Evolutionary conservation across 306 rosid species (phyloP).

Genomic region (Inga laurina): DNA sequence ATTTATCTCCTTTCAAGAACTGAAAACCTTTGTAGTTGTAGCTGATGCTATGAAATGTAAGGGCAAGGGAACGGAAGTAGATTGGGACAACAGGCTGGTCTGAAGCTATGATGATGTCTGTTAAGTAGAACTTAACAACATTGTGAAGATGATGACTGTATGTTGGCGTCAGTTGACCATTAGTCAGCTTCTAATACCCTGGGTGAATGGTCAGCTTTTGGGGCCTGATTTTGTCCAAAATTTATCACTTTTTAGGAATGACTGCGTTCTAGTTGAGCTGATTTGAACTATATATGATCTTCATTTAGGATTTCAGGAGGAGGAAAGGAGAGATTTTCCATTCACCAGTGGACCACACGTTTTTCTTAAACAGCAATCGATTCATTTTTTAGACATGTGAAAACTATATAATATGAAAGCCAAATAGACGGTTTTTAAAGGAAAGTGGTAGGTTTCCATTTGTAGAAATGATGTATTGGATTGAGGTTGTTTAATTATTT

Average conservation of each 20-base stretch:
- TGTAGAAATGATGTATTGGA: background rate
- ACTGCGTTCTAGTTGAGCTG: slow-evolving; percentile 16
- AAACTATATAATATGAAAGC: background rate
- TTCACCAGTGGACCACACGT: background rate
- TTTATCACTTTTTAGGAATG: background rate
- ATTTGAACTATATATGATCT: background rate
- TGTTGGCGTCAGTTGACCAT: background rate
- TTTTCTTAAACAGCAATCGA: background rate
- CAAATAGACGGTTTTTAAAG: background rate
- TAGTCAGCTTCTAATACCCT: background rate
- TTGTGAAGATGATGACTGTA: slow-evolving; percentile 8
- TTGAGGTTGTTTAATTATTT: background rate
- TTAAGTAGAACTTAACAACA: slow-evolving; percentile 6
- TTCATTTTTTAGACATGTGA: background rate
- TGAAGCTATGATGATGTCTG: slow-evolving; percentile 16
- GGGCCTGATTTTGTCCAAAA: slow-evolving; percentile 15
- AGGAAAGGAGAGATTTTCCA: background rate
- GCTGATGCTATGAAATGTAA: slow-evolving; percentile 22
- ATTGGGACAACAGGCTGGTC: slow-evolving; percentile 1
- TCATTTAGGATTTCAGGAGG: background rate
- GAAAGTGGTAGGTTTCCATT: background rate
- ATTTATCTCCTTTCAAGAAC: background rate
- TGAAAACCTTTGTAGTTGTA: slow-evolving; percentile 13
- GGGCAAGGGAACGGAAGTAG: slow-evolving; percentile 16
- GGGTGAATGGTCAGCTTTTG: slow-evolving; percentile 22